These are phyloP conservation scores for Rosa rugosa DNA, from an alignment of 306 rosid species.

Conservation along the genomic window DNA sequence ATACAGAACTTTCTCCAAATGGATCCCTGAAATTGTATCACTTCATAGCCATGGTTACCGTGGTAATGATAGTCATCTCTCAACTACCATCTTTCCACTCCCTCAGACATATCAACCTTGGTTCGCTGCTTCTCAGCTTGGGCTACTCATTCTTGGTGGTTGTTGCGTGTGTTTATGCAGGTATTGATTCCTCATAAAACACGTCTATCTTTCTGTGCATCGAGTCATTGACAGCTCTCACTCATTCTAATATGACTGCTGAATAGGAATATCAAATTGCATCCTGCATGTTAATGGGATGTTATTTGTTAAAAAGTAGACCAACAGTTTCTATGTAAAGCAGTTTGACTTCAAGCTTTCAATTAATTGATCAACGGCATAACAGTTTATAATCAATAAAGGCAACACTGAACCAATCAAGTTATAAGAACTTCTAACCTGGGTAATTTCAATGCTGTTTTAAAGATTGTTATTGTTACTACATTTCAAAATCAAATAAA, in stretches of 20 bases:
- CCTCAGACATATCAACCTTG: constrained; percentile 75
- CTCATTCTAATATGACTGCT: background rate
- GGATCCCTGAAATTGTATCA: constrained; percentile 80
- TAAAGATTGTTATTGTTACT: background rate
- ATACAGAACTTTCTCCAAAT: constrained; percentile 58
- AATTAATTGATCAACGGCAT: too few species aligned
- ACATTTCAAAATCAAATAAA: background rate
- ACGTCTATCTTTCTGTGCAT: background rate
- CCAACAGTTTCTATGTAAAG: background rate
- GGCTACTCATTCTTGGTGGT: constrained; percentile 74
- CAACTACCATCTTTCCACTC: constrained; percentile 93
- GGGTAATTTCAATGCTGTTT: background rate
- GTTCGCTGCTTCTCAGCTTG: constrained; percentile 67
- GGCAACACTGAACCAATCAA: background rate
- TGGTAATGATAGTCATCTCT: constrained; percentile 71
- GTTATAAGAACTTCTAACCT: background rate
- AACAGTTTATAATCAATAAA: background rate
- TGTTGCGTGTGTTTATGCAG: constrained; percentile 75
- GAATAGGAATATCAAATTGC: background rate
- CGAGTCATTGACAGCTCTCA: background rate
- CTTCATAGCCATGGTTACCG: constrained; percentile 91
- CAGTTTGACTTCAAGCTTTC: background rate
- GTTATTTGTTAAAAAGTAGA: background rate
- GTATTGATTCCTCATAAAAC: constrained; percentile 23
- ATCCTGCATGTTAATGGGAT: background rate